Conservation (phyloP, 345 rosid genomes). For the Aethionema arabicum region DNA sequence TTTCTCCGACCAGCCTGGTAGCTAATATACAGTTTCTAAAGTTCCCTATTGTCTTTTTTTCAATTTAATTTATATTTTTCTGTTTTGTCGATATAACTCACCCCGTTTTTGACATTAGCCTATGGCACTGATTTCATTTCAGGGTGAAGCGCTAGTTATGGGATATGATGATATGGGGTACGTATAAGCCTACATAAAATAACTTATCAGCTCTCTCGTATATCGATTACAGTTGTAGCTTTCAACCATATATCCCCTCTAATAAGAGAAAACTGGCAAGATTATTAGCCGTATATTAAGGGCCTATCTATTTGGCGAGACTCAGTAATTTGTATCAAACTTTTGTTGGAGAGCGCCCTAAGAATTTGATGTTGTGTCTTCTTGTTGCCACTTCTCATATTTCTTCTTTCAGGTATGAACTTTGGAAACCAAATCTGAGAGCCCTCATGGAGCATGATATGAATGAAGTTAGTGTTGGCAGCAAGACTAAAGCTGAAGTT, state of each 20-base stretch:
- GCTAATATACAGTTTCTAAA: constrained; percentile 22
- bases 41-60: not conserved
- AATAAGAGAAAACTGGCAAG: not conserved
- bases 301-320: constrained; percentile 18
- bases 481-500: constrained; percentile 78
- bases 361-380: constrained; percentile 17
- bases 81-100: constrained; percentile 18
- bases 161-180: constrained; percentile 99
- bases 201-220: constrained; percentile 1
- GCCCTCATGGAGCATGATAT: constrained; percentile 92
- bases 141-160: constrained; percentile 99
- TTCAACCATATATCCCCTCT: constrained; percentile 10
- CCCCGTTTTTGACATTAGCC: constrained; percentile 17
- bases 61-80: not conserved
- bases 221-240: constrained; percentile 4
- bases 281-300: not conserved
- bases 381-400: constrained; percentile 25
- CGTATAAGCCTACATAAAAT: constrained; percentile 32
- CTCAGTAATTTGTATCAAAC: constrained; percentile 10
- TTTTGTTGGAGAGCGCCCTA: constrained; percentile 8
- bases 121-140: constrained; percentile 38
- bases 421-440: constrained; percentile 98
- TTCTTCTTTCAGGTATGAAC: constrained; percentile 64
- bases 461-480: constrained; percentile 90
- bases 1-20: constrained; percentile 93